Evolutionary conservation across 1,139 yeast species (phyloP), one percentile per base, ranked within the genome.

Genomic region (Candida tropicalis): DNA sequence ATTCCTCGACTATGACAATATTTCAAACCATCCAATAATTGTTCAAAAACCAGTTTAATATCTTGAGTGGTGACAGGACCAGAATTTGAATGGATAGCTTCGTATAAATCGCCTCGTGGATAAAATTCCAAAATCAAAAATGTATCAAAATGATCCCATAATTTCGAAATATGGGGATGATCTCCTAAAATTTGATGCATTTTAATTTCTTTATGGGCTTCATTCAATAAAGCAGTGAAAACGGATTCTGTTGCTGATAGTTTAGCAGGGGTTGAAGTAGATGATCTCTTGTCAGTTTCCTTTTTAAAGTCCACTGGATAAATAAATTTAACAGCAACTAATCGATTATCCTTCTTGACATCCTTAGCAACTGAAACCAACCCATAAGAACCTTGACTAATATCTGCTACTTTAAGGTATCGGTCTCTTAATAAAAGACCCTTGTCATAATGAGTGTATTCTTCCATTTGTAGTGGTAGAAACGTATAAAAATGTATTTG

Each of bases 321-420:
- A 49, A 90, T 85, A 60, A 87, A 88, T 65, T 91, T 91, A 50
- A 91, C 82, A 3, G 97, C 97, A 25, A 87, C 96, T 43, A 87
- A 65, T 42, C 73, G 67, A 51, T 78, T 70, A 39, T 71, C 65
- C 23, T 68, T 59, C 33, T 59, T 54, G 5, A 77, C 69, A 62
- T 91, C 97, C 56, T 82, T 82, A 5, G 97, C 97, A 26, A 91
- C 75, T 1, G 96, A 84, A 8, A 91, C 98, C 42, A 87, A 78
- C 35, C 98, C 98, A 63, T 89, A 91, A 0, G 97, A 89, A 28
- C 98, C 98, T 63, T 88, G 93, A 62, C 93, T 88, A 47, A 91
- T 80, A 57, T 86, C 91, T 43, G 84, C 82, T 12, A 89, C 76
- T 57, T 84, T 83, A 47, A 71, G 68, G 68, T 90, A 91, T 48